Base-by-base conservation (phyloP, 176 grass and related monocot genomes). In the Oryza longistaminata region DNA sequence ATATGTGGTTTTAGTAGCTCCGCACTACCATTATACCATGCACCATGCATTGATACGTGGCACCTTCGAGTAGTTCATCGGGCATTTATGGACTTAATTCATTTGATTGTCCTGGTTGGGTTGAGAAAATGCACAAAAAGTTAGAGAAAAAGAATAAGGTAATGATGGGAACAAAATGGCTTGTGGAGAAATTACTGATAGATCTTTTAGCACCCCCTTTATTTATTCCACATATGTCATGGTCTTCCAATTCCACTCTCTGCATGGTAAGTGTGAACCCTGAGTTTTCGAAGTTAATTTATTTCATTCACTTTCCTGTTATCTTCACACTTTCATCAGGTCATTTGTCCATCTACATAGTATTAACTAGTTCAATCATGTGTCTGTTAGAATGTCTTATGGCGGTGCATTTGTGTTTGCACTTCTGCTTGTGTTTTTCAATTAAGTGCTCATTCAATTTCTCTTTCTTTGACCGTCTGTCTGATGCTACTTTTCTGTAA, bases 381-480 rank as follows among this genome's bases (percentile, higher is more conserved):
- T 49, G 9, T 25, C 72, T 75, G 2, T 75, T 52, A 34, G 9
- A 74, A 53, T 4, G 1, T 11, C 48, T 55, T 21, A 15, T 40
- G 39, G 2, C 19, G 14, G 8, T 62, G 33, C 2, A 8, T 40
- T 27, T 76, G 21, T 26, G 35, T 9, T 19, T 62, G 25, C 22
- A 16, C 16, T 78, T 78, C 10, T 31, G 64, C 65, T 77, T 78
- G 31, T 69, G 48, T 44, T 44, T 60, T 81, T 31, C 66, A 44
- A 73, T 13, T 4, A 10, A 10, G 11, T 19, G 0, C 0, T 9
- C 24, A n/a, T 48, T 37, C 11, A 21, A 2, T 39, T 48, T 80
- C 68, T 60, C 64, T 82, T 21, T 8, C 8, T 42, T 19, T 48
- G 42, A 73, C 13, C 13, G 0, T 5, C 8, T 2, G 66, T 17